phyloP scores from a whole-genome alignment of 2,329 filamentous ascomycete genomes.

The Gaeumannomyces tritici region DNA sequence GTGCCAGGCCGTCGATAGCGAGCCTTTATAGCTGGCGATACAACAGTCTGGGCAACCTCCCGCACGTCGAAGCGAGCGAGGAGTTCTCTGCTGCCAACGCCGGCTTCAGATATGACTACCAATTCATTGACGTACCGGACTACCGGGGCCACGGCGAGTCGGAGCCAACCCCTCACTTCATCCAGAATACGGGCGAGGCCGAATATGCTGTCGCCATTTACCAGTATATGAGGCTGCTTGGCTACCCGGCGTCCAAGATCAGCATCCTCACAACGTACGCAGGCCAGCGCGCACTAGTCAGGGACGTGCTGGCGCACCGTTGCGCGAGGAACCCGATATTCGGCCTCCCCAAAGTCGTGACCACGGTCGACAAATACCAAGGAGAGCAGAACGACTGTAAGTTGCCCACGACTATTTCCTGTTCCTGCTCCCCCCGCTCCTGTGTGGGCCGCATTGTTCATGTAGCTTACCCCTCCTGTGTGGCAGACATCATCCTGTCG shows the following conservation, averaged over 20 bases:
- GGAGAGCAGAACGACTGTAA: slow-evolving; percentile 98
- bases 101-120: slow-evolving; percentile 87
- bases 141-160: slow-evolving; percentile 86
- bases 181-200: slow-evolving; percentile 93
- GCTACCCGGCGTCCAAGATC: slow-evolving; percentile 77
- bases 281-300: slow-evolving; percentile 79
- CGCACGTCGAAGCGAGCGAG: slow-evolving; percentile 54
- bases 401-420: slow-evolving; percentile 23
- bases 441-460: not conserved
- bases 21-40: slow-evolving; percentile 93
- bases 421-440: not conserved
- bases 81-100: slow-evolving; percentile 81
- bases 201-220: slow-evolving; percentile 94
- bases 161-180: slow-evolving; percentile 87
- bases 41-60: slow-evolving; percentile 66
- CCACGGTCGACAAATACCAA: slow-evolving; percentile 97
- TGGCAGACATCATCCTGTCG: slow-evolving; percentile 82
- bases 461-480: slow-evolving; percentile 5
- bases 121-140: slow-evolving; percentile 91
- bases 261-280: slow-evolving; percentile 90
- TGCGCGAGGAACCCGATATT: slow-evolving; percentile 80
- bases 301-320: slow-evolving; percentile 74
- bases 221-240: slow-evolving; percentile 94
- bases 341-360: slow-evolving; percentile 79
- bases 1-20: slow-evolving; percentile 78